Percentiles rank a stretch among this genome's conserved stretches.
phyloP scores from a whole-genome alignment of 2,329 filamentous ascomycete genomes.

The Cladophialophora yegresii region DNA sequence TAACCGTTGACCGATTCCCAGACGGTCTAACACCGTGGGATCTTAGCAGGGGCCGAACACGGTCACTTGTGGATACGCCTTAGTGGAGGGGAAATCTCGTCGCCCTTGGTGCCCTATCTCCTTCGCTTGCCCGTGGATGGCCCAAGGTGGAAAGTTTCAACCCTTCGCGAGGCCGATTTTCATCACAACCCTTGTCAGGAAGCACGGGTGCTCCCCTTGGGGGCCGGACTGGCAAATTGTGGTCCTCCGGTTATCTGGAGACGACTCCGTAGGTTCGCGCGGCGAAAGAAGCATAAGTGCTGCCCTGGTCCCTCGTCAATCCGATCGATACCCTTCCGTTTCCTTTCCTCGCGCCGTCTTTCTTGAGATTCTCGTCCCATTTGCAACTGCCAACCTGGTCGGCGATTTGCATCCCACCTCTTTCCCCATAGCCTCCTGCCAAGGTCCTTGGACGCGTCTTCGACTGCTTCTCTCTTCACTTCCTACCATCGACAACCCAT shows the following conservation, averaged over 20 bases:
- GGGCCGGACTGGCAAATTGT: background rate
- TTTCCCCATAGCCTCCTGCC: background rate
- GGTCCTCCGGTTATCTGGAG: background rate
- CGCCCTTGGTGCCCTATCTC: background rate
- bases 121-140: background rate
- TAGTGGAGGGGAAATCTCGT: background rate
- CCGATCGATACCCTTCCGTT: background rate
- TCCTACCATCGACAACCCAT: background rate
- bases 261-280: constrained; percentile 8
- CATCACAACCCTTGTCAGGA: background rate
- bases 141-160: background rate
- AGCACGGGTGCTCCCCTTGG: background rate
- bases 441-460: background rate
- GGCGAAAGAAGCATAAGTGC: constrained; percentile 17
- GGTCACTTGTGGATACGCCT: background rate
- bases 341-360: background rate
- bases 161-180: background rate
- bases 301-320: constrained; percentile 3
- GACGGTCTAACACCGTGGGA: background rate
- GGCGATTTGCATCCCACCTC: background rate
- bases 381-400: constrained; percentile 9
- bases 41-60: background rate
- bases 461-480: background rate
- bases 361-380: background rate
- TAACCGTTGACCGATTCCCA: background rate